Base-by-base conservation (phyloP, 2,329 filamentous ascomycete species). In the Alternaria sp. region DNA sequence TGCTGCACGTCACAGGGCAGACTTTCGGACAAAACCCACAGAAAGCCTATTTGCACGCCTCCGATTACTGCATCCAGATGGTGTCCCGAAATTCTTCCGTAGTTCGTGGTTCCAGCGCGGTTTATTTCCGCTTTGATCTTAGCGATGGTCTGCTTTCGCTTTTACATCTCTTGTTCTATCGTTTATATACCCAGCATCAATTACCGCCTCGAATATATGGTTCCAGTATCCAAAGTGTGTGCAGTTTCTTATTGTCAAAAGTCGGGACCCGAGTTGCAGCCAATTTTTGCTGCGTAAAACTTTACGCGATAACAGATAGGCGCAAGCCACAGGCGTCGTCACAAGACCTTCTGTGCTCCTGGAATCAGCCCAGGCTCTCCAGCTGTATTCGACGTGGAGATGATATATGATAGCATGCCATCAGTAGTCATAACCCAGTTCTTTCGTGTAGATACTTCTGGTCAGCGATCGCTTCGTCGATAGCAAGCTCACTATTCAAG, bases 101-200 rank as follows among this genome's bases (percentile, higher is more conserved):
- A 38, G 34, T 3, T 38, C 16, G 20, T 38, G 36, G 32, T 36
- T 22, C 32, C 46, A 22, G 32, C 46, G 32, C 46, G 46, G 46
- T 8, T 38, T 3, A 2, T 50, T 50, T 38, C 32, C 46, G 46
- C 14, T 34, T 50, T 36, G 10, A 25, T 50, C 20, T 36, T 50
- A 38, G 20, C 46, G 20, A 22, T 27, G 14, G 22, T 36, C 30
- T 38, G 10, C 14, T 16, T 27, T 27, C 46, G 46, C 32, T 3
- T 22, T 36, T 32, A n/a, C 46, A 38, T 36, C 20, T 50, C 32
- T 25, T 50, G 32, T 50, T 9, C 46, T 36, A 18, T 50, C 32
- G 30, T 36, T 50, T 27, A 50, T 50, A 50, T 50, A 38, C 46
- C 46, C 46, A 50, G 20, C 46, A 50, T 50, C 46, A 50, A 50